These are phyloP conservation scores for Vaccinium darrowii DNA, from an alignment of 148 eudicot species.

Conservation along the genomic window DNA sequence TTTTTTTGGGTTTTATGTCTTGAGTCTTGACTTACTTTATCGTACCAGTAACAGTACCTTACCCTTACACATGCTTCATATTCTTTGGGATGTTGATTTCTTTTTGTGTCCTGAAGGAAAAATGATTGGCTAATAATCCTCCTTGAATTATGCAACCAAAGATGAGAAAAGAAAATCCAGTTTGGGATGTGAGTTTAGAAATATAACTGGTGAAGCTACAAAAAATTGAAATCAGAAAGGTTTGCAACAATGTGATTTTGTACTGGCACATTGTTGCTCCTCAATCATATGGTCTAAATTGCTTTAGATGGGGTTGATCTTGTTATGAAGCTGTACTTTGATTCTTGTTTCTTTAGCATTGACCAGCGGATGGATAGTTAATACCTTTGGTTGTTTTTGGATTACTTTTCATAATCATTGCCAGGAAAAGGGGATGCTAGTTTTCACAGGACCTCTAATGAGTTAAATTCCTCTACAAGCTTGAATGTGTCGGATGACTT, in stretches of 20 bases:
- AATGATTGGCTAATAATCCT: not conserved
- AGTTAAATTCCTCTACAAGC: constrained; percentile 19
- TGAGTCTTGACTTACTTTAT: not conserved
- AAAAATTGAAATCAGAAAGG: not conserved
- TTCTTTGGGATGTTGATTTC: constrained; percentile 1
- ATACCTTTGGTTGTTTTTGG: constrained; percentile 11
- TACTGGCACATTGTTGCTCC: not conserved
- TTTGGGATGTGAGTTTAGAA: not conserved
- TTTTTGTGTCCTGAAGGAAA: not conserved
- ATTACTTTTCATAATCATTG: constrained; percentile 24
- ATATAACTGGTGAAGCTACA: not conserved
- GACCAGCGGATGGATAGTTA: not conserved
- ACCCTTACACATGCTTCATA: not conserved
- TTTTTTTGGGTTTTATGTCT: not conserved
- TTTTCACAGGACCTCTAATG: constrained; percentile 28
- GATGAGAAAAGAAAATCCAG: not conserved
- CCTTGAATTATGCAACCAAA: not conserved
- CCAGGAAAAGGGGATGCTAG: constrained; percentile 46
- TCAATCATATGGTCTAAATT: constrained; percentile 1
- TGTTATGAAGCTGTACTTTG: not conserved
- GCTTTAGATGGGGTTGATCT: not conserved
- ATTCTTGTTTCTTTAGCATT: not conserved
- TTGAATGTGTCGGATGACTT: constrained; percentile 18
- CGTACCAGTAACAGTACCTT: not conserved
- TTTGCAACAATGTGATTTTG: not conserved